phyloP scores from a whole-genome alignment of 2,329 filamentous ascomycete genomes.

The Talaromyces albobiverticillius region DNA sequence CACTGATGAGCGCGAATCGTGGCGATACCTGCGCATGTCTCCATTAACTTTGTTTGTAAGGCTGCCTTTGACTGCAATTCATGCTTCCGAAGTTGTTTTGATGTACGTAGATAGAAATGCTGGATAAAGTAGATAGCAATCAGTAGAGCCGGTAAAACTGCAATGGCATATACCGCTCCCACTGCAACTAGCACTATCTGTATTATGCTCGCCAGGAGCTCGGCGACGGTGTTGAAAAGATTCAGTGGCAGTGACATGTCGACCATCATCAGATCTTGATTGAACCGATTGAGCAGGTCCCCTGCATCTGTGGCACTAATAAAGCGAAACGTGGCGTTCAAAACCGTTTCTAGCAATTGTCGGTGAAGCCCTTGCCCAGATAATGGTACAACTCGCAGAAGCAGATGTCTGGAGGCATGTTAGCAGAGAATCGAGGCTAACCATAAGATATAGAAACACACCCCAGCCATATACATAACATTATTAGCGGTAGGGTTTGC shows the following conservation, averaged over 20 bases:
- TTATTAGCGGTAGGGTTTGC: background rate
- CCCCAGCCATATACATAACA: slow-evolving; percentile 5
- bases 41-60: slow-evolving; percentile 57
- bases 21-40: slow-evolving; percentile 53
- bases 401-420: background rate
- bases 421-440: background rate
- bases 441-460: background rate
- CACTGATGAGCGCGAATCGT: slow-evolving; percentile 59
- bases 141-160: slow-evolving; percentile 47
- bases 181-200: slow-evolving; percentile 48
- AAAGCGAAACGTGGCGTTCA: slow-evolving; percentile 1
- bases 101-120: slow-evolving; percentile 59
- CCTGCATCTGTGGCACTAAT: background rate
- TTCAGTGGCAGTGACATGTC: slow-evolving; percentile 42
- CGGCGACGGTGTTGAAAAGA: background rate
- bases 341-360: background rate
- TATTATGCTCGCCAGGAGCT: slow-evolving; percentile 38
- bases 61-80: slow-evolving; percentile 62
- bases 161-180: slow-evolving; percentile 51
- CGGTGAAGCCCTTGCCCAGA: background rate
- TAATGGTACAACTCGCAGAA: background rate
- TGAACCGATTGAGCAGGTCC: slow-evolving; percentile 2
- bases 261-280: slow-evolving; percentile 42
- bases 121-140: slow-evolving; percentile 40
- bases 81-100: slow-evolving; percentile 57